Percentiles rank a stretch among this genome's conserved stretches.
phyloP scores from a whole-genome alignment of 192 early-diverging fungal genomes.

The Thamnidium elegans region DNA sequence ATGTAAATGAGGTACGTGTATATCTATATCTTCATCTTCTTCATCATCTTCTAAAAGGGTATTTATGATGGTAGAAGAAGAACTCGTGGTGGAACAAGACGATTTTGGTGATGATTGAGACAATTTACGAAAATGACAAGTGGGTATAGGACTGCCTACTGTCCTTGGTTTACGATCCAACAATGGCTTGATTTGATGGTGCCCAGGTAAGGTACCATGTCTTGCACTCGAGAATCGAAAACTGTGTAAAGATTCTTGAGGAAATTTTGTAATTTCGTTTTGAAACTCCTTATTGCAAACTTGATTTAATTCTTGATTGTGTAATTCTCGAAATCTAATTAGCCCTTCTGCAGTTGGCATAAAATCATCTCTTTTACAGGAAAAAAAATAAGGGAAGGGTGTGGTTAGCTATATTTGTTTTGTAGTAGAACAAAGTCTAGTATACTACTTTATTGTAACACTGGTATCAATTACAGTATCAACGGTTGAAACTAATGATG shows the following conservation, averaged over 20 bases:
- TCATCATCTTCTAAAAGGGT: neutral
- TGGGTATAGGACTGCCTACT: neutral
- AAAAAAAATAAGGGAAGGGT: neutral
- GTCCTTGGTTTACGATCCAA: neutral
- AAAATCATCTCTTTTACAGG: slow-evolving; percentile 3
- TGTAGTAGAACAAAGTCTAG: too few species aligned
- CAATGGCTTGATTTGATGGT: neutral
- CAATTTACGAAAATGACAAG: neutral
- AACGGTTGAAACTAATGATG: neutral
- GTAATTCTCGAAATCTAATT: slow-evolving; percentile 11
- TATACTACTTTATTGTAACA: too few species aligned
- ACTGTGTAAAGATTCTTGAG: slow-evolving; percentile 17
- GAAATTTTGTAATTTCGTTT: neutral
- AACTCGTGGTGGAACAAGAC: neutral
- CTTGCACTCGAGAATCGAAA: slow-evolving; percentile 12
- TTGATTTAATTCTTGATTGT: neutral
- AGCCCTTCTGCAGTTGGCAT: slow-evolving; percentile 10
- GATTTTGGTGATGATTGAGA: neutral
- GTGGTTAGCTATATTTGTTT: neutral
- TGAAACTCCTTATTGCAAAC: neutral
- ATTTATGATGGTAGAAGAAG: neutral
- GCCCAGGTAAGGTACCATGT: slow-evolving; percentile 2
- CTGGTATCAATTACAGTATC: neutral
- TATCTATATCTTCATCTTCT: slow-evolving; percentile 38
- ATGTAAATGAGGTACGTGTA: slow-evolving; percentile 20